Percentiles rank a stretch among this genome's conserved stretches.
Evolutionary conservation across 768 basidiomycete species (phyloP).

Genomic region (Termitomyces eurrhizus): DNA sequence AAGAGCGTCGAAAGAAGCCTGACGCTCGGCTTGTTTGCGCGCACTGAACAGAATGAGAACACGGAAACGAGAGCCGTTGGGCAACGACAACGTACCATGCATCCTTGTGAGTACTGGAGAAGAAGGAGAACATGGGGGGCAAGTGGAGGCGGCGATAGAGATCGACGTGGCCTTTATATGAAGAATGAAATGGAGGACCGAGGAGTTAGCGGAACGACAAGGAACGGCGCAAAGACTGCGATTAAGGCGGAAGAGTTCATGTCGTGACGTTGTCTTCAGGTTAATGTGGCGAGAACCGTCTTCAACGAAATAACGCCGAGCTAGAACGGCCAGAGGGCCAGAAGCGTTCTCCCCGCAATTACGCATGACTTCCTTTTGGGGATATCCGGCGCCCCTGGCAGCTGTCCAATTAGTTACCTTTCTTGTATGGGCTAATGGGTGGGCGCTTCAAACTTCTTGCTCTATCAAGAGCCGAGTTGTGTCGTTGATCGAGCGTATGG

Average conservation of each 20-base stretch:
- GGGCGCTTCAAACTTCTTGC: slow-evolving; percentile 2
- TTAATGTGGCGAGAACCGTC: slow-evolving; percentile 14
- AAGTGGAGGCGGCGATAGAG: slow-evolving; percentile 2
- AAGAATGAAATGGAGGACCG: slow-evolving; percentile 5
- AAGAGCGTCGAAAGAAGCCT: slow-evolving; percentile 38
- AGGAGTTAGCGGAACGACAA: slow-evolving; percentile 17
- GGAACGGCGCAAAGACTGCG: slow-evolving; percentile 13
- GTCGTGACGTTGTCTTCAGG: slow-evolving; percentile 15
- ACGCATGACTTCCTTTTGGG: slow-evolving; percentile 11
- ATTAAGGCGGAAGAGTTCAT: slow-evolving; percentile 18
- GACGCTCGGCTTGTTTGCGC: slow-evolving; percentile 42
- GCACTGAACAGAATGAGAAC: slow-evolving; percentile 24
- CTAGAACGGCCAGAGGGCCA: slow-evolving; percentile 24
- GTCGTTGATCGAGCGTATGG: not conserved
- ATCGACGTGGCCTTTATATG: slow-evolving; percentile 11
- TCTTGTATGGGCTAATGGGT: slow-evolving; percentile 3
- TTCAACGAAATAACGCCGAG: slow-evolving; percentile 19
- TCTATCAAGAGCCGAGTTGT: not conserved
- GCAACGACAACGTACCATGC: slow-evolving; percentile 32
- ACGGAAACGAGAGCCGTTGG: not conserved
- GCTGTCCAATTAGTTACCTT: slow-evolving; percentile 15
- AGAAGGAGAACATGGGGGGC: slow-evolving; percentile 15
- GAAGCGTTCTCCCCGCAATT: slow-evolving; percentile 10
- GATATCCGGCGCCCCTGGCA: slow-evolving; percentile 9
- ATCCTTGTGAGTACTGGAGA: slow-evolving; percentile 10